Conservation (phyloP, 495 filamentous ascomycete genomes). For the Penicillium cinerascens region DNA sequence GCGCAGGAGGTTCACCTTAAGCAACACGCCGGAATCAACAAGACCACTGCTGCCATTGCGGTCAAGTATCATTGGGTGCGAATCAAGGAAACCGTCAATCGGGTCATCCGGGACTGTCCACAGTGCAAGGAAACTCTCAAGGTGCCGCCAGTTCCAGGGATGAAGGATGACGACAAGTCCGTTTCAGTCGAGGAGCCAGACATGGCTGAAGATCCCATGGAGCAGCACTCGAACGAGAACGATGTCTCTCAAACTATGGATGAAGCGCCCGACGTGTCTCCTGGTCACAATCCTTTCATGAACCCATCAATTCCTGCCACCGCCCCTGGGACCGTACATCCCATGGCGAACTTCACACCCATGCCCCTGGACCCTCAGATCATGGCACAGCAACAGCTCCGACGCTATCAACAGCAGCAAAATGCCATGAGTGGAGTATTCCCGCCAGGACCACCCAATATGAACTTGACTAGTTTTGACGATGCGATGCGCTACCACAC, state of each 20-base stretch:
- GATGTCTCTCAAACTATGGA: constrained; percentile 30
- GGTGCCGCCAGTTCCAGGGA: constrained; percentile 34
- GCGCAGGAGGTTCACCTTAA: constrained; percentile 68
- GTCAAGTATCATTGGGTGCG: constrained; percentile 97
- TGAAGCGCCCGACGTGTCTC: constrained; percentile 28
- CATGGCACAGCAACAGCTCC: constrained; percentile 41
- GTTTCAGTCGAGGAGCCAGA: constrained; percentile 20
- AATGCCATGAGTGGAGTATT: constrained; percentile 36
- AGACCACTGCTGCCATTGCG: constrained; percentile 91
- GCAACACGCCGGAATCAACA: constrained; percentile 95
- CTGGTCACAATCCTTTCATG: constrained; percentile 35
- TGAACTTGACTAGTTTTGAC: constrained; percentile 36
- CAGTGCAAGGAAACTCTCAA: constrained; percentile 85
- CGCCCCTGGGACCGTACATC: constrained; percentile 31
- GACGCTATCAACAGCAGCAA: constrained; percentile 32
- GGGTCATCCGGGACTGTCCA: constrained; percentile 86
- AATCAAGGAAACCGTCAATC: constrained; percentile 95
- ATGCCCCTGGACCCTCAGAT: constrained; percentile 47
- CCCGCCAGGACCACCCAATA: constrained; percentile 24
- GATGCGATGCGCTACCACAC: constrained; percentile 41
- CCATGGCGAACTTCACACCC: constrained; percentile 37
- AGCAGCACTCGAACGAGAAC: constrained; percentile 15
- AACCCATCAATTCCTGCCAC: constrained; percentile 23
- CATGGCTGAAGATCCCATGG: constrained; percentile 17
- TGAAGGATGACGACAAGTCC: constrained; percentile 26